A percentile compares a stretch with the other conserved stretches of the same genome.
phyloP scores from a whole-genome alignment of 176 grass and related monocot genomes.

The Oryza meyeriana region DNA sequence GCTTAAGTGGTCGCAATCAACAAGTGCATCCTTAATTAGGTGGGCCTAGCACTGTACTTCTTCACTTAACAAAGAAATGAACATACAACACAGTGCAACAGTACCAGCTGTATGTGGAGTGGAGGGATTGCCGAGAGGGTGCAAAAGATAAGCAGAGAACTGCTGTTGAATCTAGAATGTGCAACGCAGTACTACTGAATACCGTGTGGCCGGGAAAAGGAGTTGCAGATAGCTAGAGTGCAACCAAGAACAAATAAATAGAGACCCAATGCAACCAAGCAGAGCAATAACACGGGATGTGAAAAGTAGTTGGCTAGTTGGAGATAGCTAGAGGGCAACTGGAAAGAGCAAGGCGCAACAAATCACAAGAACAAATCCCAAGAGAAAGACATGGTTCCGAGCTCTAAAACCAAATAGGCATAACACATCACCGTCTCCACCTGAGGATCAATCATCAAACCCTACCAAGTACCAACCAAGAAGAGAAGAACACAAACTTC shows the following conservation, averaged over 20 bases:
- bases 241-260: neutral
- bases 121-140: neutral
- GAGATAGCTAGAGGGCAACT: neutral
- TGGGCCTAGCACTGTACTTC: neutral
- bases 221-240: neutral
- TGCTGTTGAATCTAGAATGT: neutral
- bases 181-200: too few relatives aligned
- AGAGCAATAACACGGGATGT: neutral
- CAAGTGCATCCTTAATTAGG: neutral
- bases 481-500: constrained; percentile 8
- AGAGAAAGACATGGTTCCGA: neutral
- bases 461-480: constrained; percentile 5
- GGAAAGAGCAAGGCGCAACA: neutral
- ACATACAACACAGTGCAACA: neutral
- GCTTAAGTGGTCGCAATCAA: neutral
- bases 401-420: constrained; percentile 7
- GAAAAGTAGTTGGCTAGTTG: neutral
- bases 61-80: neutral
- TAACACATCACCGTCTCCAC: constrained; percentile 32
- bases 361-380: constrained; percentile 5
- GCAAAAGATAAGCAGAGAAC: neutral
- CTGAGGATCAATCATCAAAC: constrained; percentile 21
- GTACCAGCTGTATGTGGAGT: neutral
- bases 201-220: neutral
- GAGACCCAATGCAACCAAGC: neutral